Conservation (phyloP, 148 eudicot genomes). For the Nyssa sinensis region DNA sequence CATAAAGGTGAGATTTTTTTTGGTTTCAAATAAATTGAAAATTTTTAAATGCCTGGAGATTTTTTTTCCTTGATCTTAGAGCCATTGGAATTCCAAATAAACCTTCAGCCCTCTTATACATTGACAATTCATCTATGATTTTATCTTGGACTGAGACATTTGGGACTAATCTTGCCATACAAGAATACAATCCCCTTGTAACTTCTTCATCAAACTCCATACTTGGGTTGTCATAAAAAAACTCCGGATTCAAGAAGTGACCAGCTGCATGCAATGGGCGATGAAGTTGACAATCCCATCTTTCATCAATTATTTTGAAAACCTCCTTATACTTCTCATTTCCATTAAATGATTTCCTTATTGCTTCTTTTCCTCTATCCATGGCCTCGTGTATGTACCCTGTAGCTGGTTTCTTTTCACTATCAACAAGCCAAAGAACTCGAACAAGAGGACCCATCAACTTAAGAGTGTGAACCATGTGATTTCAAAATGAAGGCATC, state of each 20-base stretch:
- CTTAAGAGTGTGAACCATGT: no score
- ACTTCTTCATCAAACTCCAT: background rate
- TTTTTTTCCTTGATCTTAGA: no score
- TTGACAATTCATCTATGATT: no score
- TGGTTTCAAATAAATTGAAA: no score
- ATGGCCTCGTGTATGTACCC: constrained; percentile 26
- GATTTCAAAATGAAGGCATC: no score
- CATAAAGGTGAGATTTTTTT: no score
- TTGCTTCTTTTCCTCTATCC: constrained; percentile 23
- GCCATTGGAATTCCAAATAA: no score
- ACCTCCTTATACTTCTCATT: constrained; percentile 8
- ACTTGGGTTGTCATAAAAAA: background rate
- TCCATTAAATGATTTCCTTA: background rate
- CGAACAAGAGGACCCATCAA: constrained; percentile 19
- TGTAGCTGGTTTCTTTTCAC: constrained; percentile 19
- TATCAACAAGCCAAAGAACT: constrained; percentile 23
- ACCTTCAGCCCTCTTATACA: no score
- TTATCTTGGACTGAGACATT: no score
- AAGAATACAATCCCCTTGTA: background rate
- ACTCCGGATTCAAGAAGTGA: constrained; percentile 15
- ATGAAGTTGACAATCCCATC: constrained; percentile 31
- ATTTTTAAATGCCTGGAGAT: no score
- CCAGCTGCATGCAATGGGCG: constrained; percentile 17
- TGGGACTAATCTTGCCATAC: no score
- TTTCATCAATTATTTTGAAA: constrained; percentile 23